phyloP scores from a whole-genome alignment of 108 stramenopile species.

The Fistulifera pelliculosa region DNA sequence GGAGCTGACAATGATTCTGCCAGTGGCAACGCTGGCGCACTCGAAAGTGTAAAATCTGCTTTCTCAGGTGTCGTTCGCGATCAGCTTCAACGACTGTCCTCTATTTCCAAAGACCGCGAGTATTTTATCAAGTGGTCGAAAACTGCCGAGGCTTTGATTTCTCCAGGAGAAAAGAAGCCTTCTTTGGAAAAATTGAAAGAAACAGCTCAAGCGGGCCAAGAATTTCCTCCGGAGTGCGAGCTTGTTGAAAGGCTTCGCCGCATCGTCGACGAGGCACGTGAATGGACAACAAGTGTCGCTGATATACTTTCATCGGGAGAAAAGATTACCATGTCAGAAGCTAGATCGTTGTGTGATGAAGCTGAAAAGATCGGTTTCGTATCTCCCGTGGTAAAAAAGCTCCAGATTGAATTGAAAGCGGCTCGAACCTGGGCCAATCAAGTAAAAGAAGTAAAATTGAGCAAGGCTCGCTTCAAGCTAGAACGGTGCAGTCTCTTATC shows the following conservation, averaged over 20 bases:
- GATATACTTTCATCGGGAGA: constrained; percentile 28
- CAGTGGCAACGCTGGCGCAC: too few relatives aligned
- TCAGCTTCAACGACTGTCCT: constrained; percentile 40
- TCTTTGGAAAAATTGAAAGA: constrained; percentile 45
- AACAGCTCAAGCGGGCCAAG: constrained; percentile 27
- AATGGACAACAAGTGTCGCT: constrained; percentile 30
- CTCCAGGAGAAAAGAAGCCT: constrained; percentile 37
- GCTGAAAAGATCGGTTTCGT: constrained; percentile 51
- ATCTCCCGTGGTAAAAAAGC: constrained; percentile 39
- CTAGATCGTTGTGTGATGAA: constrained; percentile 38
- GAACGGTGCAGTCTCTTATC: constrained; percentile 40
- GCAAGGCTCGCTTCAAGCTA: constrained; percentile 28
- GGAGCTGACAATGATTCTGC: not conserved
- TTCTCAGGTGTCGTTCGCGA: constrained; percentile 27
- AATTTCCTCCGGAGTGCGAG: constrained; percentile 52
- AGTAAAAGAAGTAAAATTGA: constrained; percentile 40
- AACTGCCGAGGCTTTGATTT: constrained; percentile 33
- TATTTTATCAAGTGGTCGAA: constrained; percentile 58
- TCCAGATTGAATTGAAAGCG: constrained; percentile 33
- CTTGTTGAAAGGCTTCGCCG: constrained; percentile 43
- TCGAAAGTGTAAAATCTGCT: too few relatives aligned
- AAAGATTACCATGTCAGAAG: constrained; percentile 44
- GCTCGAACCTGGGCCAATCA: constrained; percentile 47
- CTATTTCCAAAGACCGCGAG: constrained; percentile 39
- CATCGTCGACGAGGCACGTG: constrained; percentile 25